Evolutionary conservation across 176 grass and related monocot genomes (phyloP).

Genomic region (Dendrocalamus sinicus): DNA sequence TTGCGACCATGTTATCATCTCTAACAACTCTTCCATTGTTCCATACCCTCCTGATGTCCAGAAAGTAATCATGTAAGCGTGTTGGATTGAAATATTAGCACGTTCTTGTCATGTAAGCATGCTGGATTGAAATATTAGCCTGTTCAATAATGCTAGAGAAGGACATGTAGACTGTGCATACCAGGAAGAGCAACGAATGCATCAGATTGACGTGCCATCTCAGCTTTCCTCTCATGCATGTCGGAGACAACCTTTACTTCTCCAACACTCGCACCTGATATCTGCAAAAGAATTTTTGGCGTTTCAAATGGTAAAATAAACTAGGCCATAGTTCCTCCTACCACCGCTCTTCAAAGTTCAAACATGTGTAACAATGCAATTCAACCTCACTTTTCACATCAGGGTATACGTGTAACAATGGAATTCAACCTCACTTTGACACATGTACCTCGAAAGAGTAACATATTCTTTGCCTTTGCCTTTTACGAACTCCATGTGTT

Average conservation of each 20-base stretch:
- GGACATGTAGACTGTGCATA: conserved; percentile 37
- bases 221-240: conserved; percentile 97
- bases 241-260: conserved; percentile 76
- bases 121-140: not conserved
- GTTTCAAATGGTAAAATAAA: conserved; percentile 11
- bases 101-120: conserved; percentile 18
- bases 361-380: not conserved
- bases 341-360: conserved; percentile 11
- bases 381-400: conserved; percentile 22
- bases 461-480: not conserved
- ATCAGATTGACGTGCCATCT: conserved; percentile 83
- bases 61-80: conserved; percentile 34
- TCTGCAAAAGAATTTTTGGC: conserved; percentile 44
- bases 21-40: conserved; percentile 96
- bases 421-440: not conserved
- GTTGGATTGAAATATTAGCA: not conserved
- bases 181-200: conserved; percentile 97
- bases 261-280: conserved; percentile 88
- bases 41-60: conserved; percentile 82
- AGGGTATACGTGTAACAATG: not conserved
- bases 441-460: not conserved
- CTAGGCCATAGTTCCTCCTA: not conserved
- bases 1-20: conserved; percentile 99
- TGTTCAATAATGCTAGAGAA: not conserved
- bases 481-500: not conserved